Percentiles rank a stretch among this genome's conserved stretches.
These are phyloP conservation scores for Pythium rishiriense DNA, from an alignment of 352 stramenopile genomes.

Conservation along the genomic window DNA sequence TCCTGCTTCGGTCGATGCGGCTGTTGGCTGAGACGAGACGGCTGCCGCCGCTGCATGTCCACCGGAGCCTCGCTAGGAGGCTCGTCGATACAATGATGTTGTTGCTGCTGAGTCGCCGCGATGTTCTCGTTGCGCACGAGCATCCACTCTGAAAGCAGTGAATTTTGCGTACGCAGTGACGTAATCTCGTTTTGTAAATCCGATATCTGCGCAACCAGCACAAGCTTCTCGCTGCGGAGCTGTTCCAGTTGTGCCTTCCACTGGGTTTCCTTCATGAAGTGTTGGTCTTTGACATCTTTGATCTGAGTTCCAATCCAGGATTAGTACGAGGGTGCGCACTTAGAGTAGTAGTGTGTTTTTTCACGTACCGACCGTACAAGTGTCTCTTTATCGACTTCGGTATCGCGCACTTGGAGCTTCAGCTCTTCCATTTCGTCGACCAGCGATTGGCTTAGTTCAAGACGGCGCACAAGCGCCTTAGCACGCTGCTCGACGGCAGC, in stretches of 20 bases:
- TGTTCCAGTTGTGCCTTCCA: slow-evolving; percentile 63
- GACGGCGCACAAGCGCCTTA: slow-evolving; percentile 59
- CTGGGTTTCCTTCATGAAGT: slow-evolving; percentile 59
- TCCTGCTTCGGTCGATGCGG: slow-evolving; percentile 8
- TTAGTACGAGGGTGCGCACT: background rate
- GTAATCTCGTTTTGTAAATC: slow-evolving; percentile 65
- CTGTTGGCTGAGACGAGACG: background rate
- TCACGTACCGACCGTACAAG: slow-evolving; percentile 53
- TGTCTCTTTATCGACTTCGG: slow-evolving; percentile 71
- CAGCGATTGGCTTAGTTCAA: slow-evolving; percentile 53
- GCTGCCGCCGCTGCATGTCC: background rate
- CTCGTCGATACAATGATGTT: slow-evolving; percentile 6
- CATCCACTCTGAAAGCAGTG: slow-evolving; percentile 79
- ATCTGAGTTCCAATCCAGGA: slow-evolving; percentile 44
- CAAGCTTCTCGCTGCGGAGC: slow-evolving; percentile 45
- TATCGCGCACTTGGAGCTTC: slow-evolving; percentile 58
- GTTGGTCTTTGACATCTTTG: slow-evolving; percentile 66
- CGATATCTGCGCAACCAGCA: slow-evolving; percentile 40
- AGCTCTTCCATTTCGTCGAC: slow-evolving; percentile 61
- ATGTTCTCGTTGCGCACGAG: slow-evolving; percentile 67
- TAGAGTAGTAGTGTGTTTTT: background rate
- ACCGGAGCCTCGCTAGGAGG: background rate
- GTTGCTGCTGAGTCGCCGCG: slow-evolving; percentile 24
- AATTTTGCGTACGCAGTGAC: slow-evolving; percentile 62
- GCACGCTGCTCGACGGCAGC: slow-evolving; percentile 68